These are phyloP conservation scores for Metschnikowia drakensbergensis DNA, from an alignment of 805 yeast genomes.

Conservation along the genomic window DNA sequence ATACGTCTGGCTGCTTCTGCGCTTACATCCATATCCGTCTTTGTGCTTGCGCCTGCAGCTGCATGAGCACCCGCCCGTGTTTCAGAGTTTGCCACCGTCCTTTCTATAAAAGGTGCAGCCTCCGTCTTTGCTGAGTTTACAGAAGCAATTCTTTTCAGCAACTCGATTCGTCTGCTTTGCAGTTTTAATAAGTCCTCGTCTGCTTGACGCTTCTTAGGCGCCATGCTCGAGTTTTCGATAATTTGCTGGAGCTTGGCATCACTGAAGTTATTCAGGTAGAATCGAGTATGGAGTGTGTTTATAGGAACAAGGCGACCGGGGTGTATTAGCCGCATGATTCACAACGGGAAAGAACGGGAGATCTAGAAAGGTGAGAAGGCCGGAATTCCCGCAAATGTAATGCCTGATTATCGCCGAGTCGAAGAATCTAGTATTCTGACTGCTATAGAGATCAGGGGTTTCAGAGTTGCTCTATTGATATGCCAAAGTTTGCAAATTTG, in stretches of 20 bases:
- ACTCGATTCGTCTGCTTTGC: background rate
- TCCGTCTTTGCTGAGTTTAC: background rate
- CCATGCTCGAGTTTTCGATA: conserved; percentile 35
- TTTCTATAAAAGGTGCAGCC: background rate
- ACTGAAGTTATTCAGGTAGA: conserved; percentile 6
- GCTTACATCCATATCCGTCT: conserved; percentile 7
- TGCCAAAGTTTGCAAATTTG: no score
- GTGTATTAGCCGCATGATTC: background rate
- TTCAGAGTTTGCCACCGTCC: conserved; percentile 1
- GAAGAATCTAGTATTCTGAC: no score
- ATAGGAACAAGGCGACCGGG: background rate
- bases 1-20: background rate
- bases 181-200: background rate
- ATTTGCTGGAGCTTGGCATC: conserved; percentile 32
- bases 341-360: background rate
- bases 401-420: background rate
- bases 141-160: background rate
- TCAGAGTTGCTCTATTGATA: no score
- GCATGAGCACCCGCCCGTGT: background rate
- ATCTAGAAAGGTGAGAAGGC: no score
- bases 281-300: background rate
- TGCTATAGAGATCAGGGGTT: no score
- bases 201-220: conserved; percentile 15
- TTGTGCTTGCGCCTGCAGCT: conserved; percentile 9
- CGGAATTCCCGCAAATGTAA: no score